Conservation (phyloP, 768 basidiomycete genomes). For the Mycena kentingensis region DNA sequence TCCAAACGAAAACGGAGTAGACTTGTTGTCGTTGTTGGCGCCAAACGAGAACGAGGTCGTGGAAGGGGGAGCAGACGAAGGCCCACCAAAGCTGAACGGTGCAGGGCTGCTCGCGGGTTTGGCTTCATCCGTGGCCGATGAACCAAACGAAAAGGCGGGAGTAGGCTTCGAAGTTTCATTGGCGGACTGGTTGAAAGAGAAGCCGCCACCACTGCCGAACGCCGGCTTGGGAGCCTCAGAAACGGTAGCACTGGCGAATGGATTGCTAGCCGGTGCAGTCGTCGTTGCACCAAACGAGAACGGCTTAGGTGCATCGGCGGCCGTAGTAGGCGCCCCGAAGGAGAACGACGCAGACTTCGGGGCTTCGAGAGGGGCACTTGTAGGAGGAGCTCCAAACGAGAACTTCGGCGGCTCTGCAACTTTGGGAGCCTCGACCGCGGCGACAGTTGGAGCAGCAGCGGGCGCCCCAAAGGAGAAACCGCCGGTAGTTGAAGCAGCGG, state of each 20-base stretch:
- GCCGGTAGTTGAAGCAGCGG: slow-evolving; percentile 12
- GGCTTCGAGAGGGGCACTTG: slow-evolving; percentile 26
- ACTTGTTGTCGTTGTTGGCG: slow-evolving; percentile 36
- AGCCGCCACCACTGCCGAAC: slow-evolving; percentile 38
- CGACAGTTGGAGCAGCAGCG: neutral
- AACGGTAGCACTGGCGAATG: slow-evolving; percentile 19
- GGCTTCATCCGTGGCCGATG: slow-evolving; percentile 33
- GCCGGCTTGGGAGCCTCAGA: slow-evolving; percentile 44
- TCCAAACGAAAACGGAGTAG: slow-evolving; percentile 59
- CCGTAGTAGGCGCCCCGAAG: no score
- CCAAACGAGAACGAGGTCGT: slow-evolving; percentile 50
- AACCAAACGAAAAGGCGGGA: slow-evolving; percentile 48
- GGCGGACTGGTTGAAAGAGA: slow-evolving; percentile 13
- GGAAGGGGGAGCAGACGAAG: slow-evolving; percentile 27
- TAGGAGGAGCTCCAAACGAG: slow-evolving; percentile 4
- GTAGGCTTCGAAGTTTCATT: slow-evolving; percentile 21
- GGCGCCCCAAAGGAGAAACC: slow-evolving; percentile 16
- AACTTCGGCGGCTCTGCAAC: slow-evolving; percentile 7
- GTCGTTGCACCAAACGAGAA: slow-evolving; percentile 35
- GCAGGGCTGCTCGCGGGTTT: slow-evolving; percentile 26
- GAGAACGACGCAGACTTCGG: no score
- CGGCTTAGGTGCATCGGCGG: slow-evolving; percentile 34
- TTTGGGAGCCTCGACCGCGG: neutral
- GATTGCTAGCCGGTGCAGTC: slow-evolving; percentile 8
- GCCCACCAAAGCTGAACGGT: slow-evolving; percentile 39